Base-by-base conservation (phyloP, 2,329 filamentous ascomycete species). In the Emydomyces testavorans region DNA sequence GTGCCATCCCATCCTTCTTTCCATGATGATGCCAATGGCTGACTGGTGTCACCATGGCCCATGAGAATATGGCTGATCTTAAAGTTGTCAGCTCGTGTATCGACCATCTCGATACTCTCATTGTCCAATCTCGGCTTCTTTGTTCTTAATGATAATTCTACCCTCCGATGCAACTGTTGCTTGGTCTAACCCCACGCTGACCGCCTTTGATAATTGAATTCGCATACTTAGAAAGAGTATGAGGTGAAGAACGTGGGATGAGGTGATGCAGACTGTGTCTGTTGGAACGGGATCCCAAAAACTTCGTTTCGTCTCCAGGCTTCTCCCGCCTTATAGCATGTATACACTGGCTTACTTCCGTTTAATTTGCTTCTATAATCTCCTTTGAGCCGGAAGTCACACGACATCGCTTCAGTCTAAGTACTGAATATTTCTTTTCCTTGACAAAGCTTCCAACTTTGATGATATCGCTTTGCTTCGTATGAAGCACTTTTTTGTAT, bases 21-120 rank as follows among this genome's bases (percentile, higher is more conserved):
- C n/a, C 20, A 21, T 24, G 18, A 47, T 24, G 26, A 32, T 35
- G 29, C 26, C 45, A 26, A 39, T 47, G 45, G 45, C 45, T 47
- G 35, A n/a, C 28, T 40, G 3, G 34, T 47, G 34, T 18, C 7
- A 40, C 26, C 36, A 32, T 11, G 3, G 11, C 11, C 35, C 16
- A 28, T 28, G 45, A 24, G 35, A 32, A 31, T 13, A 37, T 38
- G 34, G 42, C n/a, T 24, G 32, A 45, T 34, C 6, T 29, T 20
- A 23, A 37, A 10, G 8, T 4, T 24, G 6, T 24, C n/a, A 16
- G 16, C 35, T 39, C 28, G 36, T 18, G 18, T 40, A 23, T 38
- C 15, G 36, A 47, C 11, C 11, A 32, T 3, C 15, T 31, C 23
- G 26, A 38, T 46, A 13, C 10, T 20, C 4, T n/a, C 13, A n/a